Base-by-base conservation (phyloP, 306 rosid genomes). In the Luffa aegyptiaca region DNA sequence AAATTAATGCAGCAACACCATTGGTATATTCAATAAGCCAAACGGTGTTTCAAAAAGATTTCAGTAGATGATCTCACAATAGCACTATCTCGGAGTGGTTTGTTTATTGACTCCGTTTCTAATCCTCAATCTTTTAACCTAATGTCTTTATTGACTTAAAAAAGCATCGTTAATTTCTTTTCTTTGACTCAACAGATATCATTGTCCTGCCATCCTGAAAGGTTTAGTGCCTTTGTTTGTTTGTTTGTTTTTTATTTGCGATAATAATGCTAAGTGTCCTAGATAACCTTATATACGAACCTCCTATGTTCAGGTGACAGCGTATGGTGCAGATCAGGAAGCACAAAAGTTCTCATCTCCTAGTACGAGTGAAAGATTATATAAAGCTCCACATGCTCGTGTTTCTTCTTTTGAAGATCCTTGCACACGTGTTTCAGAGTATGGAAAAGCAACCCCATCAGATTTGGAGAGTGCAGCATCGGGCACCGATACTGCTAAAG, bases 381-480 rank as follows among this genome's bases (percentile, higher is more conserved):
- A 90, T 80, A 88, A 44, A 42, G 93, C 92, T 46, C 96, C 98
- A 53, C 81, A 76, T 86, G 98, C 93, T 85, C 88, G 92, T 55
- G 86, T 86, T 82, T 93, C 98, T 76, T 96, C 97, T 57, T 81
- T 91, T 87, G 93, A 91, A 84, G 92, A 89, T 89, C 96, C 96
- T 57, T 87, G 88, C 84, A 86, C 94, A 57, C 81, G 86, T 72
- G 88, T 93, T 81, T 82, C 92, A 1, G 96, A 87, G 77, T 88
- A 87, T 63, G 89, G 87, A 48, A 91, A 86, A 89, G 92, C 93
- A 35, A 84, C 88, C 79, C 84, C 89, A 16, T 35, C 87, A 72
- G 81, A 57, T 84, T 81, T 81, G 51, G 94, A 87, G 81, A 83
- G 85, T 44, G 78, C 80, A 72, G 84, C 87, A 77, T 76, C 85